Conservation (phyloP, 345 rosid genomes). For the Trapa incisa region DNA sequence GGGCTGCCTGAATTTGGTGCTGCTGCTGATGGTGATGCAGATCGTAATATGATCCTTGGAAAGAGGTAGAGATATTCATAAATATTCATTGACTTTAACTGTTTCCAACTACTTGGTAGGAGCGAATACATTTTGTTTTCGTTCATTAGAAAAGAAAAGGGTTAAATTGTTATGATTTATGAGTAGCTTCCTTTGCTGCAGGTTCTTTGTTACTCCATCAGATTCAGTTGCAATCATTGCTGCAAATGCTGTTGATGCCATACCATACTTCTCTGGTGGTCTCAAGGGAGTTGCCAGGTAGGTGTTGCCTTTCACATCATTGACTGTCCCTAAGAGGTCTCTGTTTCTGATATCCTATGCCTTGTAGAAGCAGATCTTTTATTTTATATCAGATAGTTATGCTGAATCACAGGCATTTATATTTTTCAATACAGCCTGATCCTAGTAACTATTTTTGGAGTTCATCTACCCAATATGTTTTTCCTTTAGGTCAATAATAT, state of each 20-base stretch:
- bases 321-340: neutral
- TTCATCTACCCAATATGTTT: neutral
- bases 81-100: neutral
- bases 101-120: neutral
- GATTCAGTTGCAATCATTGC: slow-evolving; percentile 98
- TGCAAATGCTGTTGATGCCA: slow-evolving; percentile 85
- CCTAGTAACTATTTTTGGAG: neutral
- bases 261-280: slow-evolving; percentile 90
- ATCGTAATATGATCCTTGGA: slow-evolving; percentile 97
- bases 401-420: neutral
- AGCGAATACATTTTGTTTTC: neutral
- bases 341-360: slow-evolving; percentile 1
- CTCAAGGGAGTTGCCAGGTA: slow-evolving; percentile 99
- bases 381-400: neutral
- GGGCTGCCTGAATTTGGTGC: slow-evolving; percentile 99
- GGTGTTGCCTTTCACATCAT: slow-evolving; percentile 8
- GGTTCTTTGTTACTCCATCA: slow-evolving; percentile 98
- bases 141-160: neutral
- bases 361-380: neutral
- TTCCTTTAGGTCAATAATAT: neutral
- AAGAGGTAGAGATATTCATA: slow-evolving; percentile 46
- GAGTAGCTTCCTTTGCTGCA: slow-evolving; percentile 12
- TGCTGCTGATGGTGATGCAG: slow-evolving; percentile 99
- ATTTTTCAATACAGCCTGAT: neutral
- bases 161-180: neutral